Base-by-base conservation (phyloP, 306 rosid species). In the Aeschynomene evenia region DNA sequence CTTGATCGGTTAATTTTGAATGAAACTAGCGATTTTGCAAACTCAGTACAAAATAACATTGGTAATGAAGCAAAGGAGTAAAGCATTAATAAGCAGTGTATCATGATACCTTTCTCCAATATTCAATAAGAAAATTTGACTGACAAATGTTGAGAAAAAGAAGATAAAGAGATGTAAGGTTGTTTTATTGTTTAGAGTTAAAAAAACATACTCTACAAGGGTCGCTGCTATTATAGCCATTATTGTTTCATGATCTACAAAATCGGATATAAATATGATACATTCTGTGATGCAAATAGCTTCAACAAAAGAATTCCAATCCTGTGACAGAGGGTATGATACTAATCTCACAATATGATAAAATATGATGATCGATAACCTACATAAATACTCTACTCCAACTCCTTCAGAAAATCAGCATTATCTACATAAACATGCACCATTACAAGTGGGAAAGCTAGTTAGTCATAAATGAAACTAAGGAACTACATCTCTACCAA, bases 341-440 rank as follows among this genome's bases (percentile, higher is more conserved):
- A 57, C 62, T n/a, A n/a, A n/a, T n/a, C n/a, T n/a, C n/a, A n/a
- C n/a, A 72, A 62, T 56, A 50, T n/a, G n/a, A n/a, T n/a, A n/a
- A n/a, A n/a, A n/a, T n/a, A n/a, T 68, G 31, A 64, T 31, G 42
- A 54, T 16, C 16, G 40, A 68, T 58, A 39, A 67, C 58, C 33
- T 63, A 55, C 68, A 49, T 63, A 57, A 68, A 64, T 56, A 81
- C 42, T 72, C 86, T 83, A 94, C 81, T 94, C 99, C 90, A 90
- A 81, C 87, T 94, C 99, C 88, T 87, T 91, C 1, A 85, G 75
- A 74, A 94, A 91, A 82, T 94, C 99, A 74, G 85, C 78, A 79
- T 94, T 88, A 85, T 94, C 99, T 77, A 94, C 99, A 76, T 90
- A 94, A 75, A 90, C 99, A 96, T 94, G 95, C 63, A 78, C 68